A percentile compares a stretch with the other conserved stretches of the same genome.
Evolutionary conservation across 768 basidiomycete genomes (phyloP).

Genomic region (Strobilomyces confusus): DNA sequence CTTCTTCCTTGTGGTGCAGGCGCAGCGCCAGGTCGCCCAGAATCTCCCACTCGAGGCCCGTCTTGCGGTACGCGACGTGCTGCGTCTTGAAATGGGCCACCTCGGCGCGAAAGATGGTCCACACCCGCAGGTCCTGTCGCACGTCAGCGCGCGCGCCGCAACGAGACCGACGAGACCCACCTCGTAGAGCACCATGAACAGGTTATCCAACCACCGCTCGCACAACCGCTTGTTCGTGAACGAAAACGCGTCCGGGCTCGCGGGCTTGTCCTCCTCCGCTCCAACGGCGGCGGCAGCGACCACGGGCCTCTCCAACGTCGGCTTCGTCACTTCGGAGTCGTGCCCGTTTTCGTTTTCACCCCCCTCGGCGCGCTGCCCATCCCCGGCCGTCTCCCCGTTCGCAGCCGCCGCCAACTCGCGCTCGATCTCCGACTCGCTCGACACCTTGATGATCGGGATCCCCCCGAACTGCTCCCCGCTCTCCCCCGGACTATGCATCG

Average conservation of each 20-base stretch:
- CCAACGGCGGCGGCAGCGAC: constrained; percentile 37
- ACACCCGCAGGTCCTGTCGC: constrained; percentile 82
- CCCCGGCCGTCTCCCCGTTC: constrained; percentile 19
- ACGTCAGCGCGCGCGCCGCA: neutral
- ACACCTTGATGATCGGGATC: constrained; percentile 77
- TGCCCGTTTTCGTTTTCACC: constrained; percentile 8
- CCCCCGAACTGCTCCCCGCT: constrained; percentile 24
- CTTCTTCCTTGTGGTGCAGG: constrained; percentile 97
- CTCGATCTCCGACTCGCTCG: constrained; percentile 62
- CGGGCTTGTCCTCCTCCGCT: constrained; percentile 22
- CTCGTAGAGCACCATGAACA: constrained; percentile 99
- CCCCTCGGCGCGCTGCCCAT: constrained; percentile 16
- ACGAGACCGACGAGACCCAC: constrained; percentile 42
- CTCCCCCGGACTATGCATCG: constrained; percentile 38
- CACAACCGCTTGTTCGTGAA: constrained; percentile 97
- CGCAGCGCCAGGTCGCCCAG: constrained; percentile 90
- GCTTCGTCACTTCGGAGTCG: constrained; percentile 18
- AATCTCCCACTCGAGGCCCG: constrained; percentile 97
- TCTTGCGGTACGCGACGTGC: constrained; percentile 96
- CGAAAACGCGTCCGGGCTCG: constrained; percentile 65
- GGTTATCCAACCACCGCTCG: constrained; percentile 95
- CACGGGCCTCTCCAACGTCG: constrained; percentile 39
- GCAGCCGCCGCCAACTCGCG: constrained; percentile 34
- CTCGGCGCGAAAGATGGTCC: constrained; percentile 98
- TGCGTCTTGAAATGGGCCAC: constrained; percentile 99